A percentile compares a stretch with the other conserved stretches of the same genome.
Conservation (phyloP, 352 stramenopile species). For the Thalassiosira ordinaria region DNA sequence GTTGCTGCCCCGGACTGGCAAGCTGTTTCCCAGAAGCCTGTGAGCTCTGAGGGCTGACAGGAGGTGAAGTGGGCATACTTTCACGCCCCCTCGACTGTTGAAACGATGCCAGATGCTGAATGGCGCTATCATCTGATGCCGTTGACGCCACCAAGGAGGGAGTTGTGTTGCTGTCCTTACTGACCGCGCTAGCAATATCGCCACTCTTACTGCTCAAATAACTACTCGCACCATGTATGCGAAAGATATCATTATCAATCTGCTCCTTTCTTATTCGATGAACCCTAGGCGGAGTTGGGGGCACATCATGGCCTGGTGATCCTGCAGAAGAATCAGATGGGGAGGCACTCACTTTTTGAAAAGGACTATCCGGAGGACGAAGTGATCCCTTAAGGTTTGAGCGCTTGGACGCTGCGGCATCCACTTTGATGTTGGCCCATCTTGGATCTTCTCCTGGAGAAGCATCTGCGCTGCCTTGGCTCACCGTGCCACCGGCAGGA, state of each 20-base stretch:
- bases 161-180: no score
- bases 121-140: constrained; percentile 38
- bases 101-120: constrained; percentile 25
- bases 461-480: constrained; percentile 6
- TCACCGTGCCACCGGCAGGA: no score
- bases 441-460: constrained; percentile 15
- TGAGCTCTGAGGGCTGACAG: not conserved
- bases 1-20: not conserved
- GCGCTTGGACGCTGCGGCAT: constrained; percentile 9
- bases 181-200: not conserved
- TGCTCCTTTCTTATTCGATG: not conserved
- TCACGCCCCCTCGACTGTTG: no score
- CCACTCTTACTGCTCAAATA: constrained; percentile 23
- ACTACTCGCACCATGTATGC: constrained; percentile 31
- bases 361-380: not conserved
- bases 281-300: constrained; percentile 13
- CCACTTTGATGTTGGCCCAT: constrained; percentile 18
- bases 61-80: no score
- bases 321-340: not conserved
- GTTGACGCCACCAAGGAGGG: not conserved
- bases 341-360: not conserved
- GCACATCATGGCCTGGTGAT: not conserved
- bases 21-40: no score
- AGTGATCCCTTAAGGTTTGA: not conserved
- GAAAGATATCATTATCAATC: constrained; percentile 35